phyloP scores from a whole-genome alignment of 441 rosid genomes.

The Populus hybrid region DNA sequence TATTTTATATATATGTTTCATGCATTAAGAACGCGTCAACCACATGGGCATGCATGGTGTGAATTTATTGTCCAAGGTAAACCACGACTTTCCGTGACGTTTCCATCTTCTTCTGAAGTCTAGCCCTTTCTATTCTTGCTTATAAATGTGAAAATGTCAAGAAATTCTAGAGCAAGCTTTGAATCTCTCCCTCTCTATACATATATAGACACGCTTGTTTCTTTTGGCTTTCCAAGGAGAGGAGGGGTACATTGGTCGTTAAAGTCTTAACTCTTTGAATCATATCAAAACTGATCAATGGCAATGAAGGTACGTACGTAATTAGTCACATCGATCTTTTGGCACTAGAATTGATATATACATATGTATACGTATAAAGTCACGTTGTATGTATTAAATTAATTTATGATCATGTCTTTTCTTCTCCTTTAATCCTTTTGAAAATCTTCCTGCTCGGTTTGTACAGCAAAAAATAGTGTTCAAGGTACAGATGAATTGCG shows the following conservation, averaged over 20 bases:
- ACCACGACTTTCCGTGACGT: no score
- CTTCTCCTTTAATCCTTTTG: neutral
- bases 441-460: neutral
- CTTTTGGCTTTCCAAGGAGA: neutral
- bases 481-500: constrained; percentile 41
- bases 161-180: neutral
- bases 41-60: no score
- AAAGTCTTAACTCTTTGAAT: no score
- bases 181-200: neutral
- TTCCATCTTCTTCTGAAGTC: no score
- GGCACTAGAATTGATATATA: neutral
- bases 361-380: no score
- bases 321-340: neutral
- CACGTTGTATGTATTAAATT: neutral
- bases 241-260: neutral
- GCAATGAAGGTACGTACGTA: neutral
- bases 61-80: no score
- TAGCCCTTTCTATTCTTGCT: no score
- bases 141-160: no score
- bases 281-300: no score
- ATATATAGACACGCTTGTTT: neutral
- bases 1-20: no score
- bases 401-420: neutral
- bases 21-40: no score
- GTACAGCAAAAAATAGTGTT: constrained; percentile 42